These are phyloP conservation scores for Chloropicon primus DNA, from an alignment of 139 green algal species.

Conservation along the genomic window DNA sequence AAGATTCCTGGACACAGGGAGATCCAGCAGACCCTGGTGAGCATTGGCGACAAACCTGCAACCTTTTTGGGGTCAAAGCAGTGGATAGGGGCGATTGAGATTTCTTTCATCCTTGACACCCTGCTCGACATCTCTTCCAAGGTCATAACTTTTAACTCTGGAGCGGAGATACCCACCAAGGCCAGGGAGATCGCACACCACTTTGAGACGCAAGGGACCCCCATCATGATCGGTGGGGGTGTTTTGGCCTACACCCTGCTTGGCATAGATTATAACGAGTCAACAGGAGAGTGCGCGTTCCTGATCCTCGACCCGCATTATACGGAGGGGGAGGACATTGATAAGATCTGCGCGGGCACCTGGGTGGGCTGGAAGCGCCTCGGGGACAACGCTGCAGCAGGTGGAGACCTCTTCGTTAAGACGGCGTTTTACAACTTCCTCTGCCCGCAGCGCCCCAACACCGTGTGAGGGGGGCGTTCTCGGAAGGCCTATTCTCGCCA, in stretches of 20 bases:
- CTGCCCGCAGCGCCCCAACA: slow-evolving; percentile 64
- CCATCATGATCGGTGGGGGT: slow-evolving; percentile 75
- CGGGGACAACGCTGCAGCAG: slow-evolving; percentile 61
- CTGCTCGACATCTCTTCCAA: slow-evolving; percentile 59
- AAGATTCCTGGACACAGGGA: slow-evolving; percentile 18
- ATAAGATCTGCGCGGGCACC: slow-evolving; percentile 46
- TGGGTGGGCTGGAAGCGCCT: slow-evolving; percentile 85
- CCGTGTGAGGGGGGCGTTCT: slow-evolving; percentile 28
- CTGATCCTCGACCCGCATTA: slow-evolving; percentile 95
- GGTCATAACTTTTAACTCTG: slow-evolving; percentile 45
- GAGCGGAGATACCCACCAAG: slow-evolving; percentile 61
- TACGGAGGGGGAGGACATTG: slow-evolving; percentile 65
- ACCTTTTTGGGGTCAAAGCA: slow-evolving; percentile 67
- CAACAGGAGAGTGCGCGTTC: slow-evolving; percentile 70
- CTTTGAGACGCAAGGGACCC: slow-evolving; percentile 65
- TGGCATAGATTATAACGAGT: slow-evolving; percentile 73
- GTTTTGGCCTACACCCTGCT: slow-evolving; percentile 94
- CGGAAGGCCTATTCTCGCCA: no score
- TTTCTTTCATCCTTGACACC: slow-evolving; percentile 73
- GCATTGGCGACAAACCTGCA: slow-evolving; percentile 64
- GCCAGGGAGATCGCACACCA: slow-evolving; percentile 67
- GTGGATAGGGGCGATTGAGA: slow-evolving; percentile 92
- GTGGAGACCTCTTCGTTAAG: slow-evolving; percentile 67
- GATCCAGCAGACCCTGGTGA: slow-evolving; percentile 70
- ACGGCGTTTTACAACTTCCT: slow-evolving; percentile 94